Evolutionary conservation across 106 monocot genomes (phyloP), one percentile per base, ranked within the genome.

Genomic region (Xerophyta viscosa): DNA sequence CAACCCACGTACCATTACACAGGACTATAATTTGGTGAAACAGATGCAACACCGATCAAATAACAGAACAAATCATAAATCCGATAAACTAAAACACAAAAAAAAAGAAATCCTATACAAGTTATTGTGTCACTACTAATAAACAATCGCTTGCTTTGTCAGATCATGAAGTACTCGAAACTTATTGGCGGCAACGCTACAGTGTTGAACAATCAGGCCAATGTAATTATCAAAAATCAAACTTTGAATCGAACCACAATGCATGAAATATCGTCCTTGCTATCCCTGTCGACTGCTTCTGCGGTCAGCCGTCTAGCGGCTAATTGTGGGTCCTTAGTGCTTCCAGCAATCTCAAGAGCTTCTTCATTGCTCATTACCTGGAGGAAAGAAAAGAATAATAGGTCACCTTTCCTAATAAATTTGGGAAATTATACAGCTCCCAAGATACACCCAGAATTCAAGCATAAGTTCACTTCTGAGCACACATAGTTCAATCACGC

Each of bases 211-310:
- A n/a, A n/a, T n/a, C n/a, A n/a, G n/a, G n/a, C n/a, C n/a, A n/a
- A n/a, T n/a, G n/a, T n/a, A n/a, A n/a, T n/a, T n/a, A n/a, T n/a
- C n/a, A n/a, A n/a, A n/a, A n/a, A n/a, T n/a, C n/a, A 72, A 1
- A 43, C 18, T 54, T 54, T 66, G 37, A 72, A 66, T 39, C 53
- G 42, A 28, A 72, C 59, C 11, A 72, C 65, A 20, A 72, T 48
- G 66, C 72, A 72, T 19, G 72, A 72, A 25, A 72, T 72, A 18
- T 72, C 72, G 17, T 72, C 72, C 56, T 66, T 72, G 29, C 72
- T 72, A 8, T 66, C 72, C 30, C 65, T 58, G 3, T 54, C 31
- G 0, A 74, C 4, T 3, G 66, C 66, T 56, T 62, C 73, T 7
- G 66, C 30, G 12, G 61, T 74, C 29, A 66, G 42, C 41, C 55